These are phyloP conservation scores for Scedosporium minutisporum DNA, from an alignment of 2,329 filamentous ascomycete genomes.

Conservation along the genomic window DNA sequence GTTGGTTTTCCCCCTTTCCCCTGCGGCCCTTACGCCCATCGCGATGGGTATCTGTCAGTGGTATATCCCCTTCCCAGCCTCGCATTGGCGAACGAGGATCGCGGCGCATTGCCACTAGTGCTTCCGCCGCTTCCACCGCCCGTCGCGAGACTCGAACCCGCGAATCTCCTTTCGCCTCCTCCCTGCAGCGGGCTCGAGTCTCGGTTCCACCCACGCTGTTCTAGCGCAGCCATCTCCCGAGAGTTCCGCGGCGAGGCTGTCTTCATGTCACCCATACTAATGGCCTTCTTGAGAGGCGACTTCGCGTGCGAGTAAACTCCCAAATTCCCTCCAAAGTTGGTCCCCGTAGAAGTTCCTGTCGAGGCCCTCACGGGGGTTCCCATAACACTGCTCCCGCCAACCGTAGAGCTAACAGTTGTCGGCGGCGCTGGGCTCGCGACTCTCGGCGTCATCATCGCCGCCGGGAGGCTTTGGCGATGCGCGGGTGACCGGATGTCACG, in stretches of 20 bases:
- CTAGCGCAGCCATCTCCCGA: conserved; percentile 50
- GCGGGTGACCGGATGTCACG: conserved; percentile 1
- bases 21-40: not conserved
- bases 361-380: not conserved
- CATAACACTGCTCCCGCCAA: not conserved
- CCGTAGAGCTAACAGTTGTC: conserved; percentile 14
- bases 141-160: not conserved
- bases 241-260: conserved; percentile 45
- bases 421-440: not conserved
- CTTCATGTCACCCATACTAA: conserved; percentile 50
- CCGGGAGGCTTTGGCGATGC: conserved; percentile 22
- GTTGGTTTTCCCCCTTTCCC: too few species aligned
- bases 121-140: not conserved
- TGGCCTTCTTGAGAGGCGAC: conserved; percentile 73
- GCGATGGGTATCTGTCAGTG: not conserved
- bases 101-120: not conserved
- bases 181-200: not conserved
- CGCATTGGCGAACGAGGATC: not conserved
- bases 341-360: conserved; percentile 12
- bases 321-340: conserved; percentile 58
- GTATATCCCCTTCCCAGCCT: not conserved
- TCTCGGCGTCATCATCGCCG: conserved; percentile 14
- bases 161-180: not conserved
- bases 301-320: conserved; percentile 72
- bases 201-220: conserved; percentile 31